These are phyloP conservation scores for Leishmania amazonensis DNA, from an alignment of 208 protist genomes.

Conservation along the genomic window DNA sequence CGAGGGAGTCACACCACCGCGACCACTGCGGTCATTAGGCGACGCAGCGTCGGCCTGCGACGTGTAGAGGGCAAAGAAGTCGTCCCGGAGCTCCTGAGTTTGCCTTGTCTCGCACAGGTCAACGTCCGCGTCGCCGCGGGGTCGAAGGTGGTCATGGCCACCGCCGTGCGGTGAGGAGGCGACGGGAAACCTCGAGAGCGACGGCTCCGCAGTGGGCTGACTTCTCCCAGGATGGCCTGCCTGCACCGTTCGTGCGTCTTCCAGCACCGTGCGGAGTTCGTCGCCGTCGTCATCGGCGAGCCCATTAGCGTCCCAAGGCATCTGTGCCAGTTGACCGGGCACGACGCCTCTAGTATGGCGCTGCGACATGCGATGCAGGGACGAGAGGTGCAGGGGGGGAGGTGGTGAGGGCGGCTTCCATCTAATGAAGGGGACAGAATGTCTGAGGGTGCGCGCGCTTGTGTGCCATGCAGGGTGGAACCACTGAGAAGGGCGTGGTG, in stretches of 20 bases:
- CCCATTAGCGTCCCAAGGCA: not conserved
- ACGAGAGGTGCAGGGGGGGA: not conserved
- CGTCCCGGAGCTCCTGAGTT: slow-evolving; percentile 26
- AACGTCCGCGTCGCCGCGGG: not conserved
- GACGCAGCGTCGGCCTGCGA: not conserved
- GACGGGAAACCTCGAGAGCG: not conserved
- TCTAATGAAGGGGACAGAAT: not conserved
- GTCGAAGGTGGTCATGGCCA: not conserved
- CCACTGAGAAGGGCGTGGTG: not conserved
- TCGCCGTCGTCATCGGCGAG: not conserved
- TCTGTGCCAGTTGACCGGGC: not conserved
- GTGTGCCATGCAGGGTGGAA: not conserved
- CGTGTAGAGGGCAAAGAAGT: slow-evolving; percentile 36
- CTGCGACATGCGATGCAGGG: not conserved
- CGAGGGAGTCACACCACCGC: not conserved
- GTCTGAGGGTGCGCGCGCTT: not conserved
- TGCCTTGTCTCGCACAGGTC: slow-evolving; percentile 1
- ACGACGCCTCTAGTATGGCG: not conserved
- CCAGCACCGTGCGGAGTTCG: not conserved
- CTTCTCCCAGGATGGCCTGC: not conserved
- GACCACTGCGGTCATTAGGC: not conserved
- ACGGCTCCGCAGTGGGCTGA: not conserved
- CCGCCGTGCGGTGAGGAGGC: not conserved
- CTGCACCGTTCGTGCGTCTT: not conserved
- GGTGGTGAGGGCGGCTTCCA: not conserved